Evolutionary conservation across 345 rosid genomes (phyloP), one percentile per base, ranked within the genome.

Genomic region (Eucalyptus cloeziana): DNA sequence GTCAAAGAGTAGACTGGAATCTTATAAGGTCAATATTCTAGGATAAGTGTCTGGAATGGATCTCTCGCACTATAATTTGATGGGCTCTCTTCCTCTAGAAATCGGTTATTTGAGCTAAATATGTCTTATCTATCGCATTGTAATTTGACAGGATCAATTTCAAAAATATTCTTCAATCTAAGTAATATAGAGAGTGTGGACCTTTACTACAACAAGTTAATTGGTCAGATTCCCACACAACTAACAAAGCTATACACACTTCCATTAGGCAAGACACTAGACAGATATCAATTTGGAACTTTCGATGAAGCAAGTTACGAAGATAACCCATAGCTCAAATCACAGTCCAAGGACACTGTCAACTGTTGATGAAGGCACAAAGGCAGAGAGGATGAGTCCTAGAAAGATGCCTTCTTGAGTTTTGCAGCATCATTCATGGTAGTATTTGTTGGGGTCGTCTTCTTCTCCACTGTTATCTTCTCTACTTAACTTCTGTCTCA

Each of bases 171-270:
- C 83, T 92, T 91, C 43, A 67, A 87, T 16, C 13, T 92, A 7
- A 33, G 30, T 9, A 33, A 91, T 30, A 17, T 93, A 7, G 93
- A 94, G 86, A 92, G 93, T 16, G 62, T 93, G 76, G 94, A 91
- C 60, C 90, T 89, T 69, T 94, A 91, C 2, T 86, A 43, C 89
- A 90, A 92, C 90, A 54, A 49, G 44, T 91, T 93, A 87, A 43
- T 2, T 0, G 92, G 91, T 4, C 7, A 37, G 37, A 90, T 92
- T n/a, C 93, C 93, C 49, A 60, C 90, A 1, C 27, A 87, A 8
- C 67, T 93, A 43, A 43, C 60, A 7, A 45, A 88, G 37, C 52
- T 92, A 33, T 13, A 87, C 25, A 49, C 37, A 31, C 30, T 92
- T 52, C 90, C 30, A 9, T 30, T 91, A 2, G 93, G 94, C 7